phyloP scores from a whole-genome alignment of 1,139 yeast species.

The Pichia sp. region DNA sequence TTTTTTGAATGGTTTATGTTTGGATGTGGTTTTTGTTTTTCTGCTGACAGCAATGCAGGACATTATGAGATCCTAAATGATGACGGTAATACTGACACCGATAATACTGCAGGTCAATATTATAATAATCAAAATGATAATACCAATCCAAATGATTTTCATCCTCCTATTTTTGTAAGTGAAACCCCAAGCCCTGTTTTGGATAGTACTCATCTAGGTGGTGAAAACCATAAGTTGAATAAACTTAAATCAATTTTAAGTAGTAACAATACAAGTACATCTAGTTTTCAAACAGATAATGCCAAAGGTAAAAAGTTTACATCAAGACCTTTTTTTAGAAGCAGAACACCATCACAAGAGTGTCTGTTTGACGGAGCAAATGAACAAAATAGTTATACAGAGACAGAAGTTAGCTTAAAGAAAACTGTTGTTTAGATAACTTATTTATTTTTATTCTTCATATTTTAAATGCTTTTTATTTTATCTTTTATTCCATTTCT shows the following conservation, averaged over 20 bases:
- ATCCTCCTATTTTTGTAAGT: constrained; percentile 6
- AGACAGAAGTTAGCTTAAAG: not conserved
- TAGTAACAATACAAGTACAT: constrained; percentile 6
- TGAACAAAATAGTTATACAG: constrained; percentile 2
- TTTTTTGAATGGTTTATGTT: constrained; percentile 43
- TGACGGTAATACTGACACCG: not conserved
- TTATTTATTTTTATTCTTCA: no score
- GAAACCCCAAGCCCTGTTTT: constrained; percentile 13
- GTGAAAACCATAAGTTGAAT: constrained; percentile 11
- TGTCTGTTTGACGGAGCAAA: not conserved
- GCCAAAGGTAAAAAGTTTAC: not conserved
- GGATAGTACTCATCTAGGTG: constrained; percentile 2
- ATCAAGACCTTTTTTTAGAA: constrained; percentile 3
- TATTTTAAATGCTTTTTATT: no score
- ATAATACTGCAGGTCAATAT: not conserved
- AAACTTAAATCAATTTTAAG: not conserved
- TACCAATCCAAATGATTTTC: not conserved
- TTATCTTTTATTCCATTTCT: no score
- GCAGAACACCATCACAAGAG: constrained; percentile 16
- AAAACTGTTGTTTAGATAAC: no score
- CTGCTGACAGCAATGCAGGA: constrained; percentile 7
- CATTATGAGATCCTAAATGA: not conserved
- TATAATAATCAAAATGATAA: not conserved
- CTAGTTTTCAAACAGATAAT: not conserved
- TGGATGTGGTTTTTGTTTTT: constrained; percentile 18